These are phyloP conservation scores for Phytophthora niederhauseri DNA, from an alignment of 352 stramenopile species.

Conservation along the genomic window DNA sequence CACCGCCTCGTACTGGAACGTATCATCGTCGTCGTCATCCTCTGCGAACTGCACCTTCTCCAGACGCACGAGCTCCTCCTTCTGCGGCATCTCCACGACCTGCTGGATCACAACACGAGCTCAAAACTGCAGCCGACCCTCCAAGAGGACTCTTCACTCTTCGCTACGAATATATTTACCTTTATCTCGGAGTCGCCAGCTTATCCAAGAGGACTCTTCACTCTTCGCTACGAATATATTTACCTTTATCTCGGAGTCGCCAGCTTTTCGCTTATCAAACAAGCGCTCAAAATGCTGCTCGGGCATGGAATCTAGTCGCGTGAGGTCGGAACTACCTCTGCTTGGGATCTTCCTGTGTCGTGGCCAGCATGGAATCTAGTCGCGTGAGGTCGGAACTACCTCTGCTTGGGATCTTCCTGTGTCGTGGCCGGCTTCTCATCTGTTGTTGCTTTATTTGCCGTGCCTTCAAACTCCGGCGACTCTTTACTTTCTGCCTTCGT, in stretches of 20 bases:
- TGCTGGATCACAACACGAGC: slow-evolving; percentile 6
- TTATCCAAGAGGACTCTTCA: slow-evolving; percentile 31
- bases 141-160: slow-evolving; percentile 26
- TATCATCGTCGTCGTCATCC: slow-evolving; percentile 85
- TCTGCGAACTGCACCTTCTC: slow-evolving; percentile 88
- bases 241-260: slow-evolving; percentile 13
- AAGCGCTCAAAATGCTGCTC: neutral
- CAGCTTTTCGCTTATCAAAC: neutral
- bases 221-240: slow-evolving; percentile 33
- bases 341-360: slow-evolving; percentile 19
- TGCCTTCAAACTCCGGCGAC: neutral
- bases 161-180: slow-evolving; percentile 31
- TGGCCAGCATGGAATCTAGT: slow-evolving; percentile 8
- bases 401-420: slow-evolving; percentile 22
- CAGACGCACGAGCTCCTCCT: slow-evolving; percentile 86
- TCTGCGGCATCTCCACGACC: slow-evolving; percentile 31
- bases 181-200: slow-evolving; percentile 2
- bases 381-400: slow-evolving; percentile 11
- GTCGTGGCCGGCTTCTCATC: slow-evolving; percentile 16
- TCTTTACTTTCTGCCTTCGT: slow-evolving; percentile 2
- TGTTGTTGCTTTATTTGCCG: slow-evolving; percentile 2
- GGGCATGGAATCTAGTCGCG: slow-evolving; percentile 3
- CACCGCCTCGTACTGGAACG: slow-evolving; percentile 83
- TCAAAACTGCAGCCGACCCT: slow-evolving; percentile 6
- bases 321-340: slow-evolving; percentile 18